Conservation (phyloP, 2,329 filamentous ascomycete species). For the Cladophialophora chaetospira region DNA sequence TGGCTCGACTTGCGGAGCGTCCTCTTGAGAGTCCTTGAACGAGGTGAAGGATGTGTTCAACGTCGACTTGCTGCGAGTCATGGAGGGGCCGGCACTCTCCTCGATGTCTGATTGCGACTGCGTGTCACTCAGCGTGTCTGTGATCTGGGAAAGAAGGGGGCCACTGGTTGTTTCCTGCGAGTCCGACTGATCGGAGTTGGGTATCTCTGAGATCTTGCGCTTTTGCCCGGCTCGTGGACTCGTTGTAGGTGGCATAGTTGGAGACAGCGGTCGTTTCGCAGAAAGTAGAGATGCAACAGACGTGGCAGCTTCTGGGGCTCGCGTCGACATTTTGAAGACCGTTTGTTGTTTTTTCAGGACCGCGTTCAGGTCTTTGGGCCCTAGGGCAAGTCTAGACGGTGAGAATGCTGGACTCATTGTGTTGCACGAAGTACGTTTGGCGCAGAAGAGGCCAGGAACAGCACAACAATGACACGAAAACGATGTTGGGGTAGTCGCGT, state of each 20-base stretch:
- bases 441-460: neutral
- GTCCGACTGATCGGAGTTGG: slow-evolving; percentile 16
- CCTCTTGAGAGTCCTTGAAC: slow-evolving; percentile 29
- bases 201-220: slow-evolving; percentile 26
- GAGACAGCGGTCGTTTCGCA: slow-evolving; percentile 11
- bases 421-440: neutral
- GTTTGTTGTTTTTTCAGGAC: slow-evolving; percentile 20
- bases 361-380: slow-evolving; percentile 33
- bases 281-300: slow-evolving; percentile 1
- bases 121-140: slow-evolving; percentile 25
- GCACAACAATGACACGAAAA: neutral
- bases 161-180: slow-evolving; percentile 13
- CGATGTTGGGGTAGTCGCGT: too few species aligned
- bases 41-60: slow-evolving; percentile 24
- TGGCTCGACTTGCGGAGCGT: slow-evolving; percentile 24
- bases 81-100: slow-evolving; percentile 5
- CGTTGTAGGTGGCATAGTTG: neutral
- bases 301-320: slow-evolving; percentile 1
- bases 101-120: slow-evolving; percentile 12
- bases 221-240: slow-evolving; percentile 32
- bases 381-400: slow-evolving; percentile 30
- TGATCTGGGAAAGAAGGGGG: slow-evolving; percentile 21
- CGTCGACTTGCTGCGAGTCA: slow-evolving; percentile 15
- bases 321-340: slow-evolving; percentile 9
- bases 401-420: slow-evolving; percentile 12